phyloP scores from a whole-genome alignment of 805 yeast genomes.

The Monosporozyma aerobia region DNA sequence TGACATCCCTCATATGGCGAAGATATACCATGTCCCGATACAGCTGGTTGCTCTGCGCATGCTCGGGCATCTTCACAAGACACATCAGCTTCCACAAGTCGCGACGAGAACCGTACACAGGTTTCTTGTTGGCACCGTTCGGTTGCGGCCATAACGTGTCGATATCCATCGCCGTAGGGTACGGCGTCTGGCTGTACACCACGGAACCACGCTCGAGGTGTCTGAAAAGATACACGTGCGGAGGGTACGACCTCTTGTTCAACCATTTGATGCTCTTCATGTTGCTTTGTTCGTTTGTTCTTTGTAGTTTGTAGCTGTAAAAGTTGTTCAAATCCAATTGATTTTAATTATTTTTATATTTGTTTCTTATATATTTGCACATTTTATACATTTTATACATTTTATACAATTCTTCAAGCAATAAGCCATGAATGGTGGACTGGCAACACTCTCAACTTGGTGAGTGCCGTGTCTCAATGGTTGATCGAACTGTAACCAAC shows the following conservation, averaged over 20 bases:
- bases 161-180: constrained; percentile 40
- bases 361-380: too few species aligned
- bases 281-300: not conserved
- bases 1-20: constrained; percentile 62
- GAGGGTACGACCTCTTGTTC: constrained; percentile 54
- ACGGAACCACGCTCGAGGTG: constrained; percentile 87
- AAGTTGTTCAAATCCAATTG: too few species aligned
- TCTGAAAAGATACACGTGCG: constrained; percentile 75
- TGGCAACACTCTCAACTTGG: too few species aligned
- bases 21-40: constrained; percentile 67
- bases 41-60: constrained; percentile 60
- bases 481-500: too few species aligned
- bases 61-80: constrained; percentile 56
- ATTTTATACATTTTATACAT: too few species aligned
- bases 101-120: constrained; percentile 50
- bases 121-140: constrained; percentile 82
- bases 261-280: constrained; percentile 36
- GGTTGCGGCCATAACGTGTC: constrained; percentile 58
- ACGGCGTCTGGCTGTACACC: constrained; percentile 76
- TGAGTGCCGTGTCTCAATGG: too few species aligned
- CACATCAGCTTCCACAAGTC: constrained; percentile 91
- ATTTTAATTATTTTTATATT: too few species aligned
- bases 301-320: too few species aligned
- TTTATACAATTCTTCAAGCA: too few species aligned
- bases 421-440: too few species aligned